Conservation (phyloP, 345 rosid species). For the Sonneratia caseolaris region DNA sequence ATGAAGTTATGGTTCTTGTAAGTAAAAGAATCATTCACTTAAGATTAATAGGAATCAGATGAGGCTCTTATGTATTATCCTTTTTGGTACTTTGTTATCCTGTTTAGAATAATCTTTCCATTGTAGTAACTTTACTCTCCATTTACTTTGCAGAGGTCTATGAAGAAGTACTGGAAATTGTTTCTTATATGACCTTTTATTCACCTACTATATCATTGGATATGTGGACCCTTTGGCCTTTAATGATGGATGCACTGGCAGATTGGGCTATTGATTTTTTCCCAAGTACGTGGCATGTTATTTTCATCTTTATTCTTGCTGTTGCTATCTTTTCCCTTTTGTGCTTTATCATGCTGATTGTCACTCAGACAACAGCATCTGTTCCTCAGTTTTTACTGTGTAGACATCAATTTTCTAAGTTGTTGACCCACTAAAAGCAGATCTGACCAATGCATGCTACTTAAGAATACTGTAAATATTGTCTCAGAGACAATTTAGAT, state of each 20-base stretch:
- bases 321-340: not conserved
- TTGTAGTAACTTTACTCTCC: not conserved
- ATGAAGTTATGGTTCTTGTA: not conserved
- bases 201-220: constrained; percentile 84
- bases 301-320: not conserved
- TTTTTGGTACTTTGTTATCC: not conserved
- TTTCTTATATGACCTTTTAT: constrained; percentile 95
- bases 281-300: constrained; percentile 44
- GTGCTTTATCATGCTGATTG: not conserved
- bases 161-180: constrained; percentile 98
- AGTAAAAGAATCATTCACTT: not conserved
- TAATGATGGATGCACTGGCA: constrained; percentile 83
- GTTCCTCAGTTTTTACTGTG: not conserved
- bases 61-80: not conserved
- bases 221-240: constrained; percentile 99
- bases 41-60: not conserved
- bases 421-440: not conserved
- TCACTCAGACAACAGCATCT: not conserved
- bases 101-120: not conserved
- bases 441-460: not conserved
- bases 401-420: not conserved
- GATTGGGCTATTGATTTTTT: constrained; percentile 99
- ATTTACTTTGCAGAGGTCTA: constrained; percentile 68
- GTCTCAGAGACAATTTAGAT: not conserved
- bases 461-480: not conserved